Evolutionary conservation across 1,284 basidiomycete genomes (phyloP), one percentile per base, ranked within the genome.

Genomic region (Sporisorium graminicola): DNA sequence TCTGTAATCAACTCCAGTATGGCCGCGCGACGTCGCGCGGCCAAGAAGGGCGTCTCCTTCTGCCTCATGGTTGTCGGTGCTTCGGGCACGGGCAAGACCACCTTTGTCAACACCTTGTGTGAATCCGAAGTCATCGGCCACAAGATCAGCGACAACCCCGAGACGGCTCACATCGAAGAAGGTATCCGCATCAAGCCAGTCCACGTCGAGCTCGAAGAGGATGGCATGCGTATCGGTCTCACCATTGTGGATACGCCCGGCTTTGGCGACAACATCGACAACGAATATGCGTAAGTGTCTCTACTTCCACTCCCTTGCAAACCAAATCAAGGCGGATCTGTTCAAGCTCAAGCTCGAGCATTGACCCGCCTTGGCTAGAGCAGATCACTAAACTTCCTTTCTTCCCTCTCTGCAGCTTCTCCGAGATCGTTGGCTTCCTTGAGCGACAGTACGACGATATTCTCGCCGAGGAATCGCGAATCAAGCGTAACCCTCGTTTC

Each of bases 391-490:
- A 55, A 31, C 16, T 7, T 22, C 40, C 24, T 16, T 22, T n/a
- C 20, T 24, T 29, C 42, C 5, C n/a, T 27, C 51, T 18, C 22
- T 33, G 47, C 70, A 82, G 81, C 65, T 84, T 85, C 73, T 77
- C 83, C 85, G 96, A 98, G 87, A 99, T 99, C 80, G 92, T 96
- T 62, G 93, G 93, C 73, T 91, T 99, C 88, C 92, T 99, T 74
- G 97, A 99, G 87, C 92, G 96, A 72, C 96, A 99, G 91, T 99
- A 99, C 88, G 97, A 99, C 80, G 96, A 99, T 83, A 98, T 99
- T 86, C 90, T 99, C 74, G 95, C 96, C 12, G 96, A 99, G 87
- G 97, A 99, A 88, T 96, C 94, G 73, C 91, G 97, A 84, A 99
- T 99, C 89, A 99, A 98, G 89, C 96, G 97, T 90, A 98, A 98